Conservation (phyloP, 495 filamentous ascomycete genomes). For the Letharia columbiana region DNA sequence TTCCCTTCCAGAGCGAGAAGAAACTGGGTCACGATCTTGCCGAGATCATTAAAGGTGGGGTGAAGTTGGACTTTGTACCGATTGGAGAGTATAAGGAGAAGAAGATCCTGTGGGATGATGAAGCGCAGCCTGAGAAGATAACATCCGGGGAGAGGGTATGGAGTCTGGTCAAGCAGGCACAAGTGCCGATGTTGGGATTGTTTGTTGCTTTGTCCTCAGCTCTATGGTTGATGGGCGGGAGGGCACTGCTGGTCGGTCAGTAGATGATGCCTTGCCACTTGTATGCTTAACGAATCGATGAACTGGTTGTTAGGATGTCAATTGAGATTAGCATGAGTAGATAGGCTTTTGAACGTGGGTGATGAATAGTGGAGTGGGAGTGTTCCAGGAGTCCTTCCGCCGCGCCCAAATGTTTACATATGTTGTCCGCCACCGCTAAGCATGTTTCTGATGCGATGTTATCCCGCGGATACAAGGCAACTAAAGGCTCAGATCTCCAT, state of each 20-base stretch:
- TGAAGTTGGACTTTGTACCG: background rate
- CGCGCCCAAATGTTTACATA: no score
- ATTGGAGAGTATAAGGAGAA: constrained; percentile 4
- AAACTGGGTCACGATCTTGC: background rate
- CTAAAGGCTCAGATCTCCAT: no score
- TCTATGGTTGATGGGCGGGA: background rate
- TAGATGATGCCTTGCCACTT: background rate
- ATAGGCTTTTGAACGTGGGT: no score
- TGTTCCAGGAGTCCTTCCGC: no score
- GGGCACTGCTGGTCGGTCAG: background rate
- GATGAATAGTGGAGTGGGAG: no score
- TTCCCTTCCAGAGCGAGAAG: background rate
- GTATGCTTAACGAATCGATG: background rate
- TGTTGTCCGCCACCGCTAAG: no score
- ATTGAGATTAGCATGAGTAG: background rate
- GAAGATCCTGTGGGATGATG: background rate
- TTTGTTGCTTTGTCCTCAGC: background rate
- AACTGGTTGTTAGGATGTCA: background rate
- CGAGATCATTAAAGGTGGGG: background rate
- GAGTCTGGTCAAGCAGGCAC: background rate
- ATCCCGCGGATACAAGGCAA: no score
- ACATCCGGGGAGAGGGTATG: background rate
- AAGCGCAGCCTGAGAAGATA: background rate
- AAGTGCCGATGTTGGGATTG: background rate
- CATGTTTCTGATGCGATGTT: no score